Conservation (phyloP, 768 basidiomycete species). For the Russula abietina region DNA sequence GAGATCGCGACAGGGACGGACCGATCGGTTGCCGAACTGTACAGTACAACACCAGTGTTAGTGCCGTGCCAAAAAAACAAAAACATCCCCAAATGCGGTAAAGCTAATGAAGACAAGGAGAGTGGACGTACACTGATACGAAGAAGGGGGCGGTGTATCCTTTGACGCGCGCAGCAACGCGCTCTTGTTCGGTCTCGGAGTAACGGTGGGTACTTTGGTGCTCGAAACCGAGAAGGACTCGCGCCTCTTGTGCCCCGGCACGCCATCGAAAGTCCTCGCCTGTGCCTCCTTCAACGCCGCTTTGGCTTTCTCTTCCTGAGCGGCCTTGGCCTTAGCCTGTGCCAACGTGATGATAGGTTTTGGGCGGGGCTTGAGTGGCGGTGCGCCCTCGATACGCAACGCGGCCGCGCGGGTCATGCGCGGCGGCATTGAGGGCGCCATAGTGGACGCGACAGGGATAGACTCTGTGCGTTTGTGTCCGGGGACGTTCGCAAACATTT, state of each 20-base stretch:
- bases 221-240: conserved; percentile 68
- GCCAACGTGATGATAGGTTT: conserved; percentile 12
- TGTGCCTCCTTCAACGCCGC: conserved; percentile 33
- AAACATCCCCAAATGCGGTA: not conserved
- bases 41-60: not conserved
- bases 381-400: conserved; percentile 52
- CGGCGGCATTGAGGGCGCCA: conserved; percentile 64
- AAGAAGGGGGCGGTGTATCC: conserved; percentile 37
- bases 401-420: conserved; percentile 73
- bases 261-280: conserved; percentile 56
- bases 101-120: not conserved
- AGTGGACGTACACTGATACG: conserved; percentile 23
- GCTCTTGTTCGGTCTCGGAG: conserved; percentile 41
- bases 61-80: too few species aligned
- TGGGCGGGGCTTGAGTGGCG: conserved; percentile 33
- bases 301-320: conserved; percentile 29
- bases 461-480: conserved; percentile 70
- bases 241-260: conserved; percentile 79
- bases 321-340: conserved; percentile 28
- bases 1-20: conserved; percentile 14
- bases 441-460: conserved; percentile 69
- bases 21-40: conserved; percentile 19
- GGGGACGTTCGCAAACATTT: conserved; percentile 72
- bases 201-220: conserved; percentile 38
- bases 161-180: conserved; percentile 39